Evolutionary conservation across 2,329 filamentous ascomycete species (phyloP).

Genomic region (Cladosporium sp.): DNA sequence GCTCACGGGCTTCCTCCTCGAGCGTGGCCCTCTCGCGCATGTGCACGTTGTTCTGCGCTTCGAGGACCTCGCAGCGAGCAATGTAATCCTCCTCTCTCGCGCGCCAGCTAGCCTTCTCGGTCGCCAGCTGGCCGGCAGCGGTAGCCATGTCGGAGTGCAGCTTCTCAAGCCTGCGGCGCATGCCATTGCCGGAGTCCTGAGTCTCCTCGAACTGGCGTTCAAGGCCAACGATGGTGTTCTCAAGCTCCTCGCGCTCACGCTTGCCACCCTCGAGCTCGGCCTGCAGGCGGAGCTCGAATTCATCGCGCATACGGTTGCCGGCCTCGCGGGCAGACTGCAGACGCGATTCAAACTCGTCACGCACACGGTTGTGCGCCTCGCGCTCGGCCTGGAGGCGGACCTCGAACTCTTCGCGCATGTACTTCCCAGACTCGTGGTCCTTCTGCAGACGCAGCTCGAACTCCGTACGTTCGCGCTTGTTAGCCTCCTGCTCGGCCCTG

Average conservation of each 20-base stretch:
- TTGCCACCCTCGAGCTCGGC: conserved; percentile 47
- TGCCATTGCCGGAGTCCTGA: conserved; percentile 51
- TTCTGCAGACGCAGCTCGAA: conserved; percentile 17
- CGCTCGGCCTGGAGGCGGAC: conserved; percentile 81
- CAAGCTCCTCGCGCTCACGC: conserved; percentile 62
- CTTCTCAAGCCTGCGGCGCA: conserved; percentile 75
- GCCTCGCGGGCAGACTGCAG: conserved; percentile 68
- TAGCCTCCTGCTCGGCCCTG: conserved; percentile 50
- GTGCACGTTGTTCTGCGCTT: conserved; percentile 44
- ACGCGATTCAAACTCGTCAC: conserved; percentile 67
- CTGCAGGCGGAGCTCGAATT: not conserved
- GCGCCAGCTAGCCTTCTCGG: conserved; percentile 73
- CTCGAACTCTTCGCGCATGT: conserved; percentile 39
- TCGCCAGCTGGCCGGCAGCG: conserved; percentile 70
- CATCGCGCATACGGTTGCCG: conserved; percentile 47
- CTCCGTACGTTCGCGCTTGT: conserved; percentile 56
- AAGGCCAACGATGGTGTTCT: conserved; percentile 56
- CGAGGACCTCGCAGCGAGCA: conserved; percentile 49
- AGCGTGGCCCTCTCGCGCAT: conserved; percentile 39
- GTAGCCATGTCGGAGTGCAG: conserved; percentile 81
- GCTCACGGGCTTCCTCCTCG: conserved; percentile 40
- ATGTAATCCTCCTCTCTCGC: conserved; percentile 58
- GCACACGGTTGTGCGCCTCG: conserved; percentile 51
- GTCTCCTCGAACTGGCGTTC: conserved; percentile 78
- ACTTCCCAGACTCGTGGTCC: not conserved